phyloP scores from a whole-genome alignment of 768 basidiomycete genomes.

The Russula virescens region DNA sequence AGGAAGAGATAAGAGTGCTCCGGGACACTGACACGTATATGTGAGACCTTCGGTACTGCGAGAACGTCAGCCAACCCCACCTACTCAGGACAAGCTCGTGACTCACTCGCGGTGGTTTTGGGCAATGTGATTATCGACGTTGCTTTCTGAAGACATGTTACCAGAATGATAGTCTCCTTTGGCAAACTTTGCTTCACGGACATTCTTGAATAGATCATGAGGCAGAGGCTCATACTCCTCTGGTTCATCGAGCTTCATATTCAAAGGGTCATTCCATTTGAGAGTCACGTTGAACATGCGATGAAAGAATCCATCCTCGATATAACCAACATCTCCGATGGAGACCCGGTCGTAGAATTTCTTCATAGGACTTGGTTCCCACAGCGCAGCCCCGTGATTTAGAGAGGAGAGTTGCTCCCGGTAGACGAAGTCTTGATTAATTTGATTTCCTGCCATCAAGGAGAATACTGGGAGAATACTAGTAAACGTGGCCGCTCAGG shows the following conservation, averaged over 20 bases:
- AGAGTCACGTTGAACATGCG: conserved; percentile 21
- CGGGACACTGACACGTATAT: not conserved
- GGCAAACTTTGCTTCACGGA: not conserved
- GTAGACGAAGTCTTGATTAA: too few species aligned
- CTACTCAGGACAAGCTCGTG: not conserved
- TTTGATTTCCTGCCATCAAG: not conserved
- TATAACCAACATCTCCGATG: conserved; percentile 24
- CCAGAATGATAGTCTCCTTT: not conserved
- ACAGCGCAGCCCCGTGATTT: conserved; percentile 13
- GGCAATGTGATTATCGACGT: not conserved
- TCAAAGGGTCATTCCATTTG: not conserved
- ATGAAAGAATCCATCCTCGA: conserved; percentile 15
- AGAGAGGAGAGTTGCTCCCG: conserved; percentile 7
- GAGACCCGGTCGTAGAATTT: conserved; percentile 14
- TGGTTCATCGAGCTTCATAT: not conserved
- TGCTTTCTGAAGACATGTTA: not conserved
- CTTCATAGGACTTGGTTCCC: conserved; percentile 20
- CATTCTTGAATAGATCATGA: not conserved
- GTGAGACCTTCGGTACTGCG: not conserved
- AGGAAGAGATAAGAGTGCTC: conserved; percentile 2
- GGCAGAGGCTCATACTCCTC: not conserved
- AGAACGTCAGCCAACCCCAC: not conserved
- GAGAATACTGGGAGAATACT: too few species aligned
- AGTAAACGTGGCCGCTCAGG: too few species aligned
- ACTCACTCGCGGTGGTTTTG: not conserved